Conservation (phyloP, 2,329 filamentous ascomycete genomes). For the Chaetomium strumarium region DNA sequence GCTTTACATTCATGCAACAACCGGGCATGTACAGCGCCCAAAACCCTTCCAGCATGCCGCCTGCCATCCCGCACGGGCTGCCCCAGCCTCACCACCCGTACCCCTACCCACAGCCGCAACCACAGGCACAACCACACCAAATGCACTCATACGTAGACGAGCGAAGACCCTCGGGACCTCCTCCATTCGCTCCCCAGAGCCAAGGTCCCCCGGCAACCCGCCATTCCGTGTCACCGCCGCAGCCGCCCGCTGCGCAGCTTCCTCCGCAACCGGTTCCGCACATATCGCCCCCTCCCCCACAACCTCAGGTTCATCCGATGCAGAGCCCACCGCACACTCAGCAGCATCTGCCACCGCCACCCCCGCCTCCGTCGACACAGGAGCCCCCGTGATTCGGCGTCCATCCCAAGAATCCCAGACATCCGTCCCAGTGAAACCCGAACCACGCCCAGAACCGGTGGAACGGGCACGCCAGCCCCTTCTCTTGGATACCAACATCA, state of each 20-base stretch:
- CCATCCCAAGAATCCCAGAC: slow-evolving; percentile 47
- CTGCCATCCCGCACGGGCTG: slow-evolving; percentile 33
- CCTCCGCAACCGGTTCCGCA: slow-evolving; percentile 47
- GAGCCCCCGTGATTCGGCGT: slow-evolving; percentile 29
- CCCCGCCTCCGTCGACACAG: slow-evolving; percentile 28
- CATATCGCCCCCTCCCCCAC: slow-evolving; percentile 37
- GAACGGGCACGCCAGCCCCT: slow-evolving; percentile 38
- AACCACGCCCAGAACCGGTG: slow-evolving; percentile 42
- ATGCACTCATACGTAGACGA: slow-evolving; percentile 73
- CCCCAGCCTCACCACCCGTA: slow-evolving; percentile 37
- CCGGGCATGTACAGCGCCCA: slow-evolving; percentile 77
- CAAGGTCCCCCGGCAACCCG: slow-evolving; percentile 43
- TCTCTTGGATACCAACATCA: slow-evolving; percentile 49
- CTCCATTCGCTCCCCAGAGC: slow-evolving; percentile 54
- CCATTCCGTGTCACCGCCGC: slow-evolving; percentile 54
- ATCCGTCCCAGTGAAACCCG: slow-evolving; percentile 45
- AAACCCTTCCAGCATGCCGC: slow-evolving; percentile 37
- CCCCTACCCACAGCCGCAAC: slow-evolving; percentile 30
- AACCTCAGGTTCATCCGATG: slow-evolving; percentile 30
- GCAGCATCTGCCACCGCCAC: slow-evolving; percentile 30
- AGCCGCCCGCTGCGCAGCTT: slow-evolving; percentile 48
- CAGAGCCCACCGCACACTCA: slow-evolving; percentile 29
- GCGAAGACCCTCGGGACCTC: slow-evolving; percentile 66
- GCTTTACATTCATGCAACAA: slow-evolving; percentile 79
- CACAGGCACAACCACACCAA: slow-evolving; percentile 34